Base-by-base conservation (phyloP, 2,329 filamentous ascomycete species). In the Plectosphaerella sp. region DNA sequence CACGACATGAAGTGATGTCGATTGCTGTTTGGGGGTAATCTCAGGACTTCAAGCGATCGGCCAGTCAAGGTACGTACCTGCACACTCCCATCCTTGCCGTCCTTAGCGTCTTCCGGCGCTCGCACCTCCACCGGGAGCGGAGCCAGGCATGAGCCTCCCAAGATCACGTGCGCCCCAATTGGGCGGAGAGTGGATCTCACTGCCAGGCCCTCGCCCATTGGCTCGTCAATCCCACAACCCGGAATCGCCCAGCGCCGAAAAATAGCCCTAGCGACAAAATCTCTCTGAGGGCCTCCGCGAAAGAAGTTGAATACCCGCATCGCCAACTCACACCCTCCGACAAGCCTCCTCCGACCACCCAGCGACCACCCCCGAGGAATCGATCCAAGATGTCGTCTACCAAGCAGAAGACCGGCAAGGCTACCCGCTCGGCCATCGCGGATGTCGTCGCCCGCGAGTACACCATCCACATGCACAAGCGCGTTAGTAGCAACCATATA, bases 401-500 rank as follows among this genome's bases (percentile, higher is more conserved):
- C 68, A 83, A 77, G 71, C 71, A 74, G 68, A 83, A 84, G 79
- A 87, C 85, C 79, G 88, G 87, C 82, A 88, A 88, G 79, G 58
- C 67, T 57, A 74, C 77, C 70, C 90, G 92, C 74, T 96, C 91
- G 78, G 95, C 95, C 82, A 96, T 99, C 78, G 87, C 91, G 78
- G 93, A 99, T 80, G 95, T 99, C 74, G 93, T 99, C 77, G 88
- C 94, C 71, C 91, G 94, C 85, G 95, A 99, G 84, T 99, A 99
- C 87, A 99, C 94, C 78, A 97, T 99, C 82, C 93, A 99, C 86
- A 82, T 99, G 69, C 94, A 99, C 90, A 97, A 96, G 89, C 89
- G 93, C 56, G 56, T 57, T 50, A 57, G 56, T 57, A 57, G 48
- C 49, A 28, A 45, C 54, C 56, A 39, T 8, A 24, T 24, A 18